Percentiles rank a stretch among this genome's conserved stretches.
Conservation (phyloP, 768 basidiomycete species). For the Kwoniella sp. region DNA sequence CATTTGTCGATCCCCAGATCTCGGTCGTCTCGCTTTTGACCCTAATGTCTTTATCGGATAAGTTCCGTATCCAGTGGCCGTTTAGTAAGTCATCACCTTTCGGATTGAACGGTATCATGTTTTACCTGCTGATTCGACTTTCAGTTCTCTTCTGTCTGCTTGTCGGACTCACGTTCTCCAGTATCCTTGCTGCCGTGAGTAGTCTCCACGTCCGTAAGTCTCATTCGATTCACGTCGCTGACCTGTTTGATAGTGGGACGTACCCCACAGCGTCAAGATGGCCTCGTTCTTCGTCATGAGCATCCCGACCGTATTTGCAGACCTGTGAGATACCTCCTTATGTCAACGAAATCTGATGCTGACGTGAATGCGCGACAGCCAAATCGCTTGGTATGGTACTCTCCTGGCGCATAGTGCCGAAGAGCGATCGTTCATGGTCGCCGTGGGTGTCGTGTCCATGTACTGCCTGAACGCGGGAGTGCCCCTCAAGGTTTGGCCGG, state of each 20-base stretch:
- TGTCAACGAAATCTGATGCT: not conserved
- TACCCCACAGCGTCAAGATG: conserved; percentile 14
- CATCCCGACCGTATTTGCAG: not conserved
- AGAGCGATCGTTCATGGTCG: conserved; percentile 14
- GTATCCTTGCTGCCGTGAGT: conserved; percentile 13
- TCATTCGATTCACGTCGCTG: not conserved
- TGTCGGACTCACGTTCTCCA: conserved; percentile 8
- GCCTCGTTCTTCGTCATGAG: conserved; percentile 14
- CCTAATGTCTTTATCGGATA: conserved; percentile 14
- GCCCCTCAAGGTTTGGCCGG: conserved; percentile 13
- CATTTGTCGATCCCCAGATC: conserved; percentile 6
- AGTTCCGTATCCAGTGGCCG: conserved; percentile 12
- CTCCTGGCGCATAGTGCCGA: conserved; percentile 16
- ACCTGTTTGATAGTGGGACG: conserved; percentile 10
- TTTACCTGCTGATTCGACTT: not conserved
- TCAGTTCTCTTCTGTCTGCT: conserved; percentile 2
- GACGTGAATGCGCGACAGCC: not conserved
- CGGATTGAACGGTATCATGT: not conserved
- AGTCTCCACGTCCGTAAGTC: not conserved
- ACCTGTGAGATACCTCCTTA: conserved; percentile 6
- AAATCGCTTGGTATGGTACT: conserved; percentile 13
- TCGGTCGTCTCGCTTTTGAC: conserved; percentile 14
- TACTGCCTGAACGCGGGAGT: conserved; percentile 9
- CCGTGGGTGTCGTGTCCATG: conserved; percentile 5
- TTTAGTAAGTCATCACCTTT: conserved; percentile 9